These are phyloP conservation scores for Mycena indigotica DNA, from an alignment of 768 basidiomycete species.

Conservation along the genomic window DNA sequence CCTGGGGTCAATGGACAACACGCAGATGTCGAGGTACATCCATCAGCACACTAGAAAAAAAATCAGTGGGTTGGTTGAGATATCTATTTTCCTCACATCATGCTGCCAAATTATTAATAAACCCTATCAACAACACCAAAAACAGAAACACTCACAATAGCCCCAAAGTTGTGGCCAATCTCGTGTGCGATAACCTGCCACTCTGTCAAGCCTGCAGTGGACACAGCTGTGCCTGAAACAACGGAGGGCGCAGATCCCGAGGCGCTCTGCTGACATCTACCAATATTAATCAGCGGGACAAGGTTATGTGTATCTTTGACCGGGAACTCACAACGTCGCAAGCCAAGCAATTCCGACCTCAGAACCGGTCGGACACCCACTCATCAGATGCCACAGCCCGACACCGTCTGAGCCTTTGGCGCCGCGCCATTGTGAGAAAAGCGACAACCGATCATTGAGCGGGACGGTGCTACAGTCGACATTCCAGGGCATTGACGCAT, in stretches of 20 bases:
- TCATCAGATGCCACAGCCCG: conserved; percentile 90
- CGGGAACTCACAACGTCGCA: conserved; percentile 65
- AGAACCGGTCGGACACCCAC: conserved; percentile 76
- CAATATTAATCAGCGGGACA: too few relatives aligned
- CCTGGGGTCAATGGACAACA: conserved; percentile 73
- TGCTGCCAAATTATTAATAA: conserved; percentile 43
- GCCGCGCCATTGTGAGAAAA: conserved; percentile 84
- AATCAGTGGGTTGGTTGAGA: conserved; percentile 2
- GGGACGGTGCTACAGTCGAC: conserved; percentile 59
- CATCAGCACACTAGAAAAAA: conserved; percentile 56
- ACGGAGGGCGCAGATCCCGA: conserved; percentile 47
- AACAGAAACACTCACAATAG: conserved; percentile 60
- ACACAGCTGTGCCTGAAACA: conserved; percentile 82
- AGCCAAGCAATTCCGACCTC: conserved; percentile 91
- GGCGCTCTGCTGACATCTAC: conserved; percentile 58
- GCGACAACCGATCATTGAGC: conserved; percentile 71
- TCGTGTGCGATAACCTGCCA: conserved; percentile 86
- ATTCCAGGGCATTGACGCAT: conserved; percentile 71
- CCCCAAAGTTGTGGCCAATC: conserved; percentile 87
- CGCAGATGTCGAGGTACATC: conserved; percentile 54
- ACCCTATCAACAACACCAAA: conserved; percentile 2
- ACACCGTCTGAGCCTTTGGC: conserved; percentile 68
- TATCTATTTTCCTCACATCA: conserved; percentile 50
- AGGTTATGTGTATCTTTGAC: too few relatives aligned
- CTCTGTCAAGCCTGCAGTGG: conserved; percentile 73